Conservation (phyloP, 2,329 filamentous ascomycete species). For the Xenoacremonium recifei region DNA sequence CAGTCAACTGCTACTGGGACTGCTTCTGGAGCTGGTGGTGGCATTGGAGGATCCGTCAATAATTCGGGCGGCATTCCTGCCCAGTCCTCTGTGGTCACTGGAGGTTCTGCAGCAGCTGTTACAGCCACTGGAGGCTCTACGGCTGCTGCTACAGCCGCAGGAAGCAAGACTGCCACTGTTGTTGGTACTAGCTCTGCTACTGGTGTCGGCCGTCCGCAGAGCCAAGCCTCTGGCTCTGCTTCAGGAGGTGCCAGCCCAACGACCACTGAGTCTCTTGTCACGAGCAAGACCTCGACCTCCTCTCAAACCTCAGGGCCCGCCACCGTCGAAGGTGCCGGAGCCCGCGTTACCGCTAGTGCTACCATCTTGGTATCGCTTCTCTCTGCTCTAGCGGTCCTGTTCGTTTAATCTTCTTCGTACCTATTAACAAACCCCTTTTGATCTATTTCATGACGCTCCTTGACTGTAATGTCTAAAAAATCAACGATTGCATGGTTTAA, state of each 20-base stretch:
- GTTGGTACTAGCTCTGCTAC: conserved; percentile 5
- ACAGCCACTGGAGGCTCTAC: conserved; percentile 4
- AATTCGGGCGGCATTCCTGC: neutral
- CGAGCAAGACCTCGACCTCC: conserved; percentile 1
- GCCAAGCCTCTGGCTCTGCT: conserved; percentile 1
- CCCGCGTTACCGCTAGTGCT: conserved; percentile 15
- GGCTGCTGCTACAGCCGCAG: neutral
- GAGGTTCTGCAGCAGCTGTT: neutral
- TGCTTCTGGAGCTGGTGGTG: too few species aligned
- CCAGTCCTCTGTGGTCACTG: neutral
- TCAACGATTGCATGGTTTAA: conserved; percentile 13
- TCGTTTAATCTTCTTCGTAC: conserved; percentile 18
- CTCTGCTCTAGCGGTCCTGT: conserved; percentile 17
- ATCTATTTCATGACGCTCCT: conserved; percentile 24
- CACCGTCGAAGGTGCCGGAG: conserved; percentile 15
- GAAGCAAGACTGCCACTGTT: neutral
- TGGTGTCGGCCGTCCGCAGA: neutral
- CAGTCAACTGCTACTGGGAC: too few species aligned
- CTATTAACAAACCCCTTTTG: conserved; percentile 3
- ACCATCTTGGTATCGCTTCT: conserved; percentile 18
- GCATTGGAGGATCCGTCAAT: too few species aligned
- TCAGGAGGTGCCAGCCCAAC: neutral
- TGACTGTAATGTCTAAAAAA: conserved; percentile 19
- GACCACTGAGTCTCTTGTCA: neutral
- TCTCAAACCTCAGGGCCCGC: conserved; percentile 12